Evolutionary conservation across 2,329 filamentous ascomycete genomes (phyloP).

Genomic region (Metarhizium humberi): DNA sequence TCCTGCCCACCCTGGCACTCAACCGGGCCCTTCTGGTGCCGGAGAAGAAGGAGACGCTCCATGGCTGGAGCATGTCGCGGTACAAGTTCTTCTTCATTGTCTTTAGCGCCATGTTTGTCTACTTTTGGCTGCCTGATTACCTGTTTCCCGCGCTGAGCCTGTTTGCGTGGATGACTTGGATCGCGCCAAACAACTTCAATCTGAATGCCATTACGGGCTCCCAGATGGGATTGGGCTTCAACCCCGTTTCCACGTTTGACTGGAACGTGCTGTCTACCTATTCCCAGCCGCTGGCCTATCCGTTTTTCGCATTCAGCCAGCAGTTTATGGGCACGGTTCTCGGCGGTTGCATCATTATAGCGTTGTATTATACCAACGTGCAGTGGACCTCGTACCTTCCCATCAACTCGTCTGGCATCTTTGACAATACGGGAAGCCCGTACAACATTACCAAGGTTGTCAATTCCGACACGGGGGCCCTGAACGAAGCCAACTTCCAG

Average conservation of each 20-base stretch:
- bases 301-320: constrained; percentile 31
- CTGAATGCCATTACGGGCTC: constrained; percentile 31
- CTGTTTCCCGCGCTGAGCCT: constrained; percentile 32
- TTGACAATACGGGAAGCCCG: constrained; percentile 30
- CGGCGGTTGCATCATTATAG: constrained; percentile 29
- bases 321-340: constrained; percentile 23
- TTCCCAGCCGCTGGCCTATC: constrained; percentile 19
- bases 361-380: constrained; percentile 34
- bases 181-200: constrained; percentile 33
- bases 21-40: constrained; percentile 23
- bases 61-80: constrained; percentile 35
- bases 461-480: constrained; percentile 15
- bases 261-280: constrained; percentile 29
- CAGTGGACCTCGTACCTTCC: constrained; percentile 35
- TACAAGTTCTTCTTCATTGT: constrained; percentile 32
- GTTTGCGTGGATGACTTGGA: constrained; percentile 43
- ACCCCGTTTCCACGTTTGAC: constrained; percentile 40
- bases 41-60: constrained; percentile 23
- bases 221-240: constrained; percentile 33
- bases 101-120: constrained; percentile 27
- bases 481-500: constrained; percentile 26
- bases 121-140: constrained; percentile 39
- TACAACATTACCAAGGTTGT: constrained; percentile 37
- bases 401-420: constrained; percentile 36
- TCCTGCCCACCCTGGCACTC: constrained; percentile 23